Conservation (phyloP, 306 rosid genomes). For the Cicer chorassanicum region DNA sequence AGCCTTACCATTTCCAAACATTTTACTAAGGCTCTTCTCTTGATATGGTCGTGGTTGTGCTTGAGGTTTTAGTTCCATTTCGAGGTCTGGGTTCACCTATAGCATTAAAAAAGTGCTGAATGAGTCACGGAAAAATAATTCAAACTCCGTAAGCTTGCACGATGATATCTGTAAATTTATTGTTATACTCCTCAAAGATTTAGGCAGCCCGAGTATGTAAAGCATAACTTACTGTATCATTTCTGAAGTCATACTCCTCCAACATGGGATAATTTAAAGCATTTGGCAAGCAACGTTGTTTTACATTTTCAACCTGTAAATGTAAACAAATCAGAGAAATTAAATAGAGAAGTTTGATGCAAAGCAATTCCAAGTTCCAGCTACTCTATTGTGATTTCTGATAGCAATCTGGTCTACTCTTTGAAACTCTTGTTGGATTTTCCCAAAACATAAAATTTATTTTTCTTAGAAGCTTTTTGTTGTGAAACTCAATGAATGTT, state of each 20-base stretch:
- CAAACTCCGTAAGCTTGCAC: constrained; percentile 38
- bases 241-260: constrained; percentile 98
- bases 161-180: constrained; percentile 20
- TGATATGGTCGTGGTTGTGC: constrained; percentile 99
- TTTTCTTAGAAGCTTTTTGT: constrained; percentile 32
- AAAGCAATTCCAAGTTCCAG: constrained; percentile 36
- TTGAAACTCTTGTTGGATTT: not conserved
- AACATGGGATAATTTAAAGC: constrained; percentile 96
- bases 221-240: constrained; percentile 78
- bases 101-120: constrained; percentile 39
- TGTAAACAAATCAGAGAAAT: constrained; percentile 47
- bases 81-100: constrained; percentile 95
- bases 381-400: constrained; percentile 28
- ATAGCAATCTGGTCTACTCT: constrained; percentile 31
- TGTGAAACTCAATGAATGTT: constrained; percentile 4
- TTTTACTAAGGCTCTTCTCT: constrained; percentile 97
- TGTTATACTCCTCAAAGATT: constrained; percentile 20
- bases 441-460: constrained; percentile 3
- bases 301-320: constrained; percentile 92
- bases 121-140: constrained; percentile 27
- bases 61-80: constrained; percentile 94
- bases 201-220: constrained; percentile 27
- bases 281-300: constrained; percentile 93
- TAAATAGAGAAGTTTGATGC: constrained; percentile 4
- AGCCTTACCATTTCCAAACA: constrained; percentile 95